Evolutionary conservation across 805 yeast species (phyloP).

Genomic region (Blastobotrys chiropterorum): DNA sequence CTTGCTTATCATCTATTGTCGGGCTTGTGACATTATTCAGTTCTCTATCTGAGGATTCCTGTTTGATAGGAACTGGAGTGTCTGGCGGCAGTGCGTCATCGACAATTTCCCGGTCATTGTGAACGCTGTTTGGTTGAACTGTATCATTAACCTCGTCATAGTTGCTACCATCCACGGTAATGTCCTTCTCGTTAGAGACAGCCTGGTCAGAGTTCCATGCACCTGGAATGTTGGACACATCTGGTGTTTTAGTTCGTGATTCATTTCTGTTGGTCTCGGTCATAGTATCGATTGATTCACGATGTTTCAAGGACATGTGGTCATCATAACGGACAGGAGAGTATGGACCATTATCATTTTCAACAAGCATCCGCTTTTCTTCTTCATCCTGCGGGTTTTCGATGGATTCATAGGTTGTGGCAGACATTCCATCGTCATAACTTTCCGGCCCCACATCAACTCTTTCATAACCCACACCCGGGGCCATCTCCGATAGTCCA

Average conservation of each 20-base stretch:
- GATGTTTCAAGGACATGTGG: not conserved
- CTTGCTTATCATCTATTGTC: conserved; percentile 1
- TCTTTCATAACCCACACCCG: conserved; percentile 10
- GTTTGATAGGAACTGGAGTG: not conserved
- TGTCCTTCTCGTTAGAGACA: not conserved
- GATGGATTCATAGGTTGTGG: conserved; percentile 16
- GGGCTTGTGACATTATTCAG: not conserved
- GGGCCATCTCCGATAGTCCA: conserved; percentile 6
- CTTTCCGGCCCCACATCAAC: conserved; percentile 7
- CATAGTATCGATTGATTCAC: not conserved
- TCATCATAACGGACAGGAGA: not conserved
- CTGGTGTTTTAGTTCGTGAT: not conserved
- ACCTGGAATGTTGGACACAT: conserved; percentile 16
- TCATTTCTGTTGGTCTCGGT: not conserved
- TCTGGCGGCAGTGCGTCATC: too few species aligned
- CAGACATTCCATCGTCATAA: conserved; percentile 11
- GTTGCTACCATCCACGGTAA: not conserved
- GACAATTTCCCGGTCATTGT: too few species aligned
- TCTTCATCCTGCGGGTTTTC: conserved; percentile 1
- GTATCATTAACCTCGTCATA: too few species aligned
- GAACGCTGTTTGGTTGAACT: too few species aligned
- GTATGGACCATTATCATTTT: not conserved
- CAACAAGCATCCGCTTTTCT: not conserved
- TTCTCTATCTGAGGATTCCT: not conserved
- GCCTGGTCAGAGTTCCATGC: conserved; percentile 13